These are phyloP conservation scores for Verticillium albo-atrum DNA, from an alignment of 2,329 filamentous ascomycete species.

Conservation along the genomic window DNA sequence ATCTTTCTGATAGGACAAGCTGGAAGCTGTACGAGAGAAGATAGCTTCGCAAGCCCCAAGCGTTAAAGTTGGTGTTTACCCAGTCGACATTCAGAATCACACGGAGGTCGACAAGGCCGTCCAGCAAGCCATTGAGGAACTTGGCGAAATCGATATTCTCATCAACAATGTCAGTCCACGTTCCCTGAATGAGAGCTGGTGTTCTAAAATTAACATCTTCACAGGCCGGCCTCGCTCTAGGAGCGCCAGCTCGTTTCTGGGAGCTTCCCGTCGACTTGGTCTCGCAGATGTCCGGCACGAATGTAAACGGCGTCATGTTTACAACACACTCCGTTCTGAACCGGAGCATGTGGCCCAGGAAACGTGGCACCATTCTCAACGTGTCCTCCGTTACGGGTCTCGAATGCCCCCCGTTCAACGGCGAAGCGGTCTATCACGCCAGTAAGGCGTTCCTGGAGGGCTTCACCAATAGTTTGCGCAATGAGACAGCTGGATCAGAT, in stretches of 20 bases:
- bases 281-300: slow-evolving; percentile 39
- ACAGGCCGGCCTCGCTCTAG: slow-evolving; percentile 39
- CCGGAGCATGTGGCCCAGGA: slow-evolving; percentile 30
- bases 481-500: slow-evolving; percentile 39
- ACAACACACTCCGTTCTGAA: slow-evolving; percentile 40
- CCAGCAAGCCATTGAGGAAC: slow-evolving; percentile 20
- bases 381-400: slow-evolving; percentile 41
- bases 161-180: slow-evolving; percentile 33
- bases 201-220: background rate
- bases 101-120: slow-evolving; percentile 25
- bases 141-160: slow-evolving; percentile 35
- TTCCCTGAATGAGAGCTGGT: background rate
- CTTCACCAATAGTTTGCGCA: slow-evolving; percentile 43
- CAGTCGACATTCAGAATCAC: slow-evolving; percentile 25
- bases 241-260: slow-evolving; percentile 35
- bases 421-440: slow-evolving; percentile 44
- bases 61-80: slow-evolving; percentile 5
- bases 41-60: slow-evolving; percentile 9
- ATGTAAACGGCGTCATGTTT: slow-evolving; percentile 43
- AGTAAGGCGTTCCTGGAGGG: slow-evolving; percentile 42
- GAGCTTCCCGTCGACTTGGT: slow-evolving; percentile 35
- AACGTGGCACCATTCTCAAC: slow-evolving; percentile 37
- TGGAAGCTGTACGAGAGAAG: slow-evolving; percentile 12
- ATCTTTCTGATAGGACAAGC: background rate
- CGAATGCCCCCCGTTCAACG: slow-evolving; percentile 41